Conservation (phyloP, 805 yeast genomes). For the Maudiozyma saulgeensis region DNA sequence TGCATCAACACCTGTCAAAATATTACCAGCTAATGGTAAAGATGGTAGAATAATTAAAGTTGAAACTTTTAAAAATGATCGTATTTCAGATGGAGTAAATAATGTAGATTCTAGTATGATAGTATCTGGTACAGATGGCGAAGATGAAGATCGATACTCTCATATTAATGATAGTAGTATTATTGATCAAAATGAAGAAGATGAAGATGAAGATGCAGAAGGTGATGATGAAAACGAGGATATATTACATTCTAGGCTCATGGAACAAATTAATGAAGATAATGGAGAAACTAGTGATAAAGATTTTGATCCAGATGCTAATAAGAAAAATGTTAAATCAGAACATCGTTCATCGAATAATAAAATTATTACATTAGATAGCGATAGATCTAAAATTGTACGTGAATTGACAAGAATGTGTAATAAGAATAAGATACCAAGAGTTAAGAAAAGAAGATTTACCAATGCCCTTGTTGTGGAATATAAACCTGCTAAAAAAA, state of each 20-base stretch:
- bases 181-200: conserved; percentile 2
- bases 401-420: conserved; percentile 25
- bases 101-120: background rate
- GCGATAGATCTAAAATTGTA: conserved; percentile 20
- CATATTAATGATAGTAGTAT: background rate
- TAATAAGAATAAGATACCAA: conserved; percentile 21
- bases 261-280: background rate
- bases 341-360: conserved; percentile 3
- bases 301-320: conserved; percentile 18
- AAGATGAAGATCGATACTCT: background rate
- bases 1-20: background rate
- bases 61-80: too few species aligned
- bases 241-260: conserved; percentile 1
- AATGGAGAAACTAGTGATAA: conserved; percentile 10
- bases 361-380: conserved; percentile 17
- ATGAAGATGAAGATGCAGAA: conserved; percentile 1
- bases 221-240: background rate
- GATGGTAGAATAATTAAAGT: background rate
- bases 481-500: conserved; percentile 11
- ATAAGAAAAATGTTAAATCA: background rate
- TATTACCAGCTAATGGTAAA: background rate
- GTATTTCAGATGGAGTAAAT: too few species aligned
- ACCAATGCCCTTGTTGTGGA: conserved; percentile 25
- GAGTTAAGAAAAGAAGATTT: conserved; percentile 27
- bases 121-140: background rate